Evolutionary conservation across 352 stramenopile species (phyloP), one percentile per base, ranked within the genome.

Genomic region (Globisporangium ultimum): DNA sequence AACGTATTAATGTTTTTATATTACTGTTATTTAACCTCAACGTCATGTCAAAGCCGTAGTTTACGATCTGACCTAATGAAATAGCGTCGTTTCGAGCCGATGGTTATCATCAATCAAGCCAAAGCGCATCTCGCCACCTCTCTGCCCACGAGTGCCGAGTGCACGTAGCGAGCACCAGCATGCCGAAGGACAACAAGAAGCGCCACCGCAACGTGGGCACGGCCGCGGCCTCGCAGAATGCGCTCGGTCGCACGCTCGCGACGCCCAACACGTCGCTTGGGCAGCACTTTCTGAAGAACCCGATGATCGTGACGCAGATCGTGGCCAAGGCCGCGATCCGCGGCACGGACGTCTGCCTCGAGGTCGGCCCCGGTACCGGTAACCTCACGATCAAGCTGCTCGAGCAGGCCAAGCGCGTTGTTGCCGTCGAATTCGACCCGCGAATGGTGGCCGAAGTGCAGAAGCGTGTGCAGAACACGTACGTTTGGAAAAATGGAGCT

Each of bases 261-360:
- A 93, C 94, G 56, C 91, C 96, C 63, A 99, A 99, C 76, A 99
- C 94, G 24, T 95, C 89, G 17, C 76, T 99, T 28, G 97, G 98
- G 34, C 97, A 99, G 88, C 96, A 99, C 78, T 99, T 99, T 65
- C 85, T 99, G 46, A 99, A 99, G 71, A 99, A 99, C 76, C 94
- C 96, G 45, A 97, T 96, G 66, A 98, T 99, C 52, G 96, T 98
- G 48, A 90, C 82, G 41, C 83, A 91, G 58, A 99, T 99, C 60
- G 96, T 99, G 53, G 85, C 95, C 59, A 98, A 99, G 64, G 89
- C 97, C 10, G 93, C 79, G 13, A 94, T 99, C 53, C 96, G 97
- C 65, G 74, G 89, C 66, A 98, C 95, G 11, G 97, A 99, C 73
- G 91, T 97, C 18, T 97, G 98, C 60, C 87, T 99, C 42, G 97